Evolutionary conservation across 768 basidiomycete genomes (phyloP).

Genomic region (Sporobolomyces roseus): DNA sequence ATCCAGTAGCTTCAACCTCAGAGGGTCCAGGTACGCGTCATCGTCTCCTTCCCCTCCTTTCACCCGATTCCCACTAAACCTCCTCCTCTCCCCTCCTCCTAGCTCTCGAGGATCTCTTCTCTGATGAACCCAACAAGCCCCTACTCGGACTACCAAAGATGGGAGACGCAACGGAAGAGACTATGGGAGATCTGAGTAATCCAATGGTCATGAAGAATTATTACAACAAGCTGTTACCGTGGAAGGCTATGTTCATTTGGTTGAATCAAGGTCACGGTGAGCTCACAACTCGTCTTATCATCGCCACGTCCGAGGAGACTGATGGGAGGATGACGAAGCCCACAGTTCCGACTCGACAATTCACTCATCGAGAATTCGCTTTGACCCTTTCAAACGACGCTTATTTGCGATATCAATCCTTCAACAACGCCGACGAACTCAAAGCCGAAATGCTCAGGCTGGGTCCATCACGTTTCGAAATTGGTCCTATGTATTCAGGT

Average conservation of each 20-base stretch:
- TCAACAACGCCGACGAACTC: slow-evolving; percentile 75
- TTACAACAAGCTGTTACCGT: slow-evolving; percentile 88
- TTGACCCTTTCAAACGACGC: slow-evolving; percentile 87
- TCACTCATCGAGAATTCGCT: slow-evolving; percentile 91
- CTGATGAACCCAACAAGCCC: slow-evolving; percentile 14
- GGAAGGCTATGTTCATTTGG: slow-evolving; percentile 89
- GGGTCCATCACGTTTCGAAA: slow-evolving; percentile 92
- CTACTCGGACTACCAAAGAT: slow-evolving; percentile 4
- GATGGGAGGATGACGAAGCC: too few relatives aligned
- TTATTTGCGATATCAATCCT: slow-evolving; percentile 93
- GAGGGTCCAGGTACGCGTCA: slow-evolving; percentile 16
- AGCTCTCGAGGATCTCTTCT: slow-evolving; percentile 39
- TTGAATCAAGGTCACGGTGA: slow-evolving; percentile 81
- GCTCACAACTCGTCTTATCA: not conserved
- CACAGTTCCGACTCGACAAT: slow-evolving; percentile 63
- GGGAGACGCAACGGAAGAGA: slow-evolving; percentile 16
- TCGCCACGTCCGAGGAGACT: too few relatives aligned
- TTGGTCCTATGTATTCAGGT: slow-evolving; percentile 87
- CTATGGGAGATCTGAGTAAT: slow-evolving; percentile 33
- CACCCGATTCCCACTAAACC: not conserved
- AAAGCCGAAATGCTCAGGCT: slow-evolving; percentile 80
- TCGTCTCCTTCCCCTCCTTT: not conserved
- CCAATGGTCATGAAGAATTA: slow-evolving; percentile 63
- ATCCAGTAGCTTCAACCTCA: not conserved
- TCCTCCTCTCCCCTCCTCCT: not conserved